Percentiles rank a stretch among this genome's conserved stretches.
Evolutionary conservation across 768 basidiomycete genomes (phyloP).

Genomic region (Boletus sp.): DNA sequence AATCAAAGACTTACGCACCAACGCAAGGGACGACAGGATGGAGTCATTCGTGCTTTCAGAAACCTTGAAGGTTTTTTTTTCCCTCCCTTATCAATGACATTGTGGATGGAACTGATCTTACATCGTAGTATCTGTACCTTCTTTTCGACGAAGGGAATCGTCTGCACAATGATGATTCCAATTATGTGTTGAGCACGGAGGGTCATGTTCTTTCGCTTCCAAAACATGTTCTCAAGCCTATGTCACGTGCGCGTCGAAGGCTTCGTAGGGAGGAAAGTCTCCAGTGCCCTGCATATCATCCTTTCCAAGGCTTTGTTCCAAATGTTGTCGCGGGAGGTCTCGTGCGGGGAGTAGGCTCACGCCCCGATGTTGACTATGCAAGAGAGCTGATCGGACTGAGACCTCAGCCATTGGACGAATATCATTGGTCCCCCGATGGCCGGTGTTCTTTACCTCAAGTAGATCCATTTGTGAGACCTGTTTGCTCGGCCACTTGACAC

Average conservation of each 20-base stretch:
- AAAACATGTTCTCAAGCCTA: conserved; percentile 47
- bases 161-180: conserved; percentile 71
- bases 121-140: conserved; percentile 79
- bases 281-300: conserved; percentile 70
- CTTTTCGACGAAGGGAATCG: conserved; percentile 85
- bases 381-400: conserved; percentile 59
- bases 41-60: conserved; percentile 95
- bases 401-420: conserved; percentile 48
- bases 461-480: conserved; percentile 59
- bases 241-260: conserved; percentile 56
- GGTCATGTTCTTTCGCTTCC: conserved; percentile 82
- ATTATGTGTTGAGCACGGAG: conserved; percentile 93
- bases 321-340: conserved; percentile 44
- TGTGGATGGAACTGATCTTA: neutral
- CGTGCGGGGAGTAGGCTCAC: conserved; percentile 62
- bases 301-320: conserved; percentile 36
- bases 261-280: conserved; percentile 61
- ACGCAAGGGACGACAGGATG: conserved; percentile 89
- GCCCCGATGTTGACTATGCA: conserved; percentile 79
- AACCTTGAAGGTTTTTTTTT: conserved; percentile 70
- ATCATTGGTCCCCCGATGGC: conserved; percentile 63
- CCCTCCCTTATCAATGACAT: neutral
- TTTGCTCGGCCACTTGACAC: neutral
- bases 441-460: conserved; percentile 72
- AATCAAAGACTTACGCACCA: conserved; percentile 73